A percentile compares a stretch with the other conserved stretches of the same genome.
These are phyloP conservation scores for Vicia villosa DNA, from an alignment of 306 rosid genomes.

Conservation along the genomic window DNA sequence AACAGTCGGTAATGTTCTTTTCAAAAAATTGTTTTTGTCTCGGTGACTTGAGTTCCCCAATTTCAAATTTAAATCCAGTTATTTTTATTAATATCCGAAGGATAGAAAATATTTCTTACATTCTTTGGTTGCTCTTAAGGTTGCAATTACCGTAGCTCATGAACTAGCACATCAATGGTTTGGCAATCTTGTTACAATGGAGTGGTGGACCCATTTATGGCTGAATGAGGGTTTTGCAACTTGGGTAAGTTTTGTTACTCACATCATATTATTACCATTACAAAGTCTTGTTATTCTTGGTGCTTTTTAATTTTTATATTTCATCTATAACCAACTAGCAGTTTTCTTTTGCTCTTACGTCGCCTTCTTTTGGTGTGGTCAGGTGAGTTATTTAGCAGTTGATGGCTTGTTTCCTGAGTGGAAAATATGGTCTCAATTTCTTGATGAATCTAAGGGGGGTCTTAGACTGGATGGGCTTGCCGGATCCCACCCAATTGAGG, in stretches of 20 bases:
- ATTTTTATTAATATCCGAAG: constrained; percentile 13
- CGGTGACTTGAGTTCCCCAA: constrained; percentile 22
- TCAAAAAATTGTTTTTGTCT: constrained; percentile 32
- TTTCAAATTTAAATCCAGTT: constrained; percentile 26
- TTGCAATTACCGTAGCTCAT: constrained; percentile 86
- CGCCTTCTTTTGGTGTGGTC: constrained; percentile 31
- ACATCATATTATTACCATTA: background rate
- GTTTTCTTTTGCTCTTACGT: background rate
- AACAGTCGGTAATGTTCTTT: constrained; percentile 69
- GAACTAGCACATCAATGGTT: constrained; percentile 99
- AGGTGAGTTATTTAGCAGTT: constrained; percentile 92
- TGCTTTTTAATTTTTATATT: background rate
- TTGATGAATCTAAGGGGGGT: constrained; percentile 68
- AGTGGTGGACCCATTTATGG: constrained; percentile 99
- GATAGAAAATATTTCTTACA: constrained; percentile 12
- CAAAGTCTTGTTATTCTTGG: background rate
- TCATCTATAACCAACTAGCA: constrained; percentile 3
- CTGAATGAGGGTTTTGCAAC: constrained; percentile 98
- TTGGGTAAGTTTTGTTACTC: constrained; percentile 64
- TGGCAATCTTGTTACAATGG: constrained; percentile 98
- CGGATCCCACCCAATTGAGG: constrained; percentile 97
- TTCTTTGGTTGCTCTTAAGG: constrained; percentile 56
- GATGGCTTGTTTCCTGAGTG: constrained; percentile 93
- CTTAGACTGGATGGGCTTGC: constrained; percentile 89
- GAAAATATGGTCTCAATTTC: constrained; percentile 97